These are phyloP conservation scores for Sicyos baderoa DNA, from an alignment of 306 rosid species.

Conservation along the genomic window DNA sequence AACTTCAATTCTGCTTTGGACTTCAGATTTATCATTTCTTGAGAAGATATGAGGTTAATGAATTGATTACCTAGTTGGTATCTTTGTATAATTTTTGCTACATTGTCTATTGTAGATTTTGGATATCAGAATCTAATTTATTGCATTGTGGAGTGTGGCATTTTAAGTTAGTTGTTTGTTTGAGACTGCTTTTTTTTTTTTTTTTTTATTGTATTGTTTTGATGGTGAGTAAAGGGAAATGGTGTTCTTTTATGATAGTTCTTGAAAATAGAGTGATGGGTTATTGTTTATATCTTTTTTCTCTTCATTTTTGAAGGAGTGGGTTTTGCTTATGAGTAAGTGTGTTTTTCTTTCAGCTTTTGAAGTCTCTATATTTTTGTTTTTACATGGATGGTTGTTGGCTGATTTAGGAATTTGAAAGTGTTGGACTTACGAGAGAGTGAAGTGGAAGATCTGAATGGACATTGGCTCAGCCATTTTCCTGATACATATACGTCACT, in stretches of 20 bases:
- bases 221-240: background rate
- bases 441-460: constrained; percentile 76
- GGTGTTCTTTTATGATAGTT: background rate
- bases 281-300: background rate
- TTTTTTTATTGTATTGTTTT: background rate
- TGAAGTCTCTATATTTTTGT: constrained; percentile 8
- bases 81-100: too few species aligned
- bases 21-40: too few species aligned
- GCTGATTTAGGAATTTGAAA: constrained; percentile 60
- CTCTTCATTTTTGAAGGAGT: background rate
- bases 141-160: background rate
- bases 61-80: too few species aligned
- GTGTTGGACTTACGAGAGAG: constrained; percentile 87
- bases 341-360: constrained; percentile 2
- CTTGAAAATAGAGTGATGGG: background rate
- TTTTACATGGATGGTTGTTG: background rate
- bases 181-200: background rate
- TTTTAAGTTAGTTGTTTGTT: background rate
- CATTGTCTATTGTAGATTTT: background rate
- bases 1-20: background rate
- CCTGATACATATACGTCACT: constrained; percentile 79
- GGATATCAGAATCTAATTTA: background rate
- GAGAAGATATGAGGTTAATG: too few species aligned
- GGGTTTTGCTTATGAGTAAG: background rate
- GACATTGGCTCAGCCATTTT: constrained; percentile 91